Conservation (phyloP, 768 basidiomycete species). For the Leccinum imitatum region DNA sequence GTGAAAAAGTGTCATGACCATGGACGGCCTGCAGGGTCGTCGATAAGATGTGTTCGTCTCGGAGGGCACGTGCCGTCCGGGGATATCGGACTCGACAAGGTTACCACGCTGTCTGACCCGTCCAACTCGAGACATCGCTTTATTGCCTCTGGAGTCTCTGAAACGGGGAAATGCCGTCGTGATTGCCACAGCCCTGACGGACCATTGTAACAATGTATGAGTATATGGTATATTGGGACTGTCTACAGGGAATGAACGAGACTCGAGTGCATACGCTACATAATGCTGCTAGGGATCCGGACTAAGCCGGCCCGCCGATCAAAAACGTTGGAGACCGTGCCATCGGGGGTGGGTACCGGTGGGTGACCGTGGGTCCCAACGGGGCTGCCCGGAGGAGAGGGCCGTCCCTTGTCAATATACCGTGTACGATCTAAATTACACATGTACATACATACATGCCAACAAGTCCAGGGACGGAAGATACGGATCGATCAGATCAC, state of each 20-base stretch:
- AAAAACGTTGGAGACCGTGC: not conserved
- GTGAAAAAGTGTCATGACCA: not conserved
- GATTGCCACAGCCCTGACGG: not conserved
- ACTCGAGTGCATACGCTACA: too few species aligned
- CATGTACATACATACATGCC: not conserved
- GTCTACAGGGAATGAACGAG: too few species aligned
- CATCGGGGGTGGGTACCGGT: not conserved
- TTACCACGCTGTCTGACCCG: not conserved
- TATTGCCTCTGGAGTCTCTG: not conserved
- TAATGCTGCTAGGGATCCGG: too few species aligned
- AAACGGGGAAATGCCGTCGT: not conserved
- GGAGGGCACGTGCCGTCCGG: not conserved
- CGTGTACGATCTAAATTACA: not conserved
- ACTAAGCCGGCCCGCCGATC: not conserved
- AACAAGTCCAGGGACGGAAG: not conserved
- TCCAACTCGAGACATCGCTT: not conserved
- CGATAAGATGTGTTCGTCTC: not conserved
- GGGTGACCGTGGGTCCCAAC: not conserved
- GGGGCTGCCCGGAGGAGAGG: not conserved
- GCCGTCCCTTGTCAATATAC: not conserved
- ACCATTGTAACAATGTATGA: not conserved
- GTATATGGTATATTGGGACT: too few species aligned
- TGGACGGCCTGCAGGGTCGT: not conserved
- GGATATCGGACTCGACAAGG: not conserved
- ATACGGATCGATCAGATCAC: not conserved